Conservation (phyloP, 73 alveolate species). For the Paramecium octaurelia region DNA sequence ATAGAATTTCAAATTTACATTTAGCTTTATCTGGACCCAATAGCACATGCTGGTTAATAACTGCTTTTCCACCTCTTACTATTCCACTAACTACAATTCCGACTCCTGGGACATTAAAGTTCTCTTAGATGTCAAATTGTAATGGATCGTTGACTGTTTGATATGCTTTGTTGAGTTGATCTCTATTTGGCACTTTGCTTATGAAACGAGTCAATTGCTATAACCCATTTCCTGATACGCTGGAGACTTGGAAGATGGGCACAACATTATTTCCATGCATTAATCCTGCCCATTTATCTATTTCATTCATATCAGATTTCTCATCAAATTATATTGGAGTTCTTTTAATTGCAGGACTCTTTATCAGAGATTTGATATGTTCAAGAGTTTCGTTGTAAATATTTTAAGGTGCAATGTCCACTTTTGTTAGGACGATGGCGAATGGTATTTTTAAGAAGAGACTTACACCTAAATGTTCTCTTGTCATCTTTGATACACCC, state of each 20-base stretch:
- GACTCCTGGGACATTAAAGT: slow-evolving; percentile 82
- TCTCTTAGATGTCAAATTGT: slow-evolving; percentile 85
- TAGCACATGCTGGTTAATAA: slow-evolving; percentile 64
- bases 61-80: slow-evolving; percentile 82
- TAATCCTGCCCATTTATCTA: slow-evolving; percentile 63
- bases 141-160: slow-evolving; percentile 79
- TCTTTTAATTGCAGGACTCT: slow-evolving; percentile 82
- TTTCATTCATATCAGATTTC: slow-evolving; percentile 61
- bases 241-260: slow-evolving; percentile 83
- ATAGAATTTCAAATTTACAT: background rate
- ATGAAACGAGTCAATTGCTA: slow-evolving; percentile 67
- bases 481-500: slow-evolving; percentile 97
- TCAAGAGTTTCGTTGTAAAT: slow-evolving; percentile 82
- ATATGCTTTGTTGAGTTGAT: slow-evolving; percentile 61
- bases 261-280: slow-evolving; percentile 68
- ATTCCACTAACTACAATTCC: slow-evolving; percentile 91
- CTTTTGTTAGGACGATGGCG: slow-evolving; percentile 92
- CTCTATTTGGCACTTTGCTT: slow-evolving; percentile 68
- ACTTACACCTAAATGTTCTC: slow-evolving; percentile 96
- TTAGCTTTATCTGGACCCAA: slow-evolving; percentile 89
- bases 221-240: slow-evolving; percentile 86
- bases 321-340: slow-evolving; percentile 71
- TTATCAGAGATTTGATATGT: slow-evolving; percentile 73
- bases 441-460: slow-evolving; percentile 91
- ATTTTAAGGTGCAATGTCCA: slow-evolving; percentile 96